Evolutionary conservation across 2,329 filamentous ascomycete genomes (phyloP), one percentile per base, ranked within the genome.

Genomic region (Beauveria brongniartii): DNA sequence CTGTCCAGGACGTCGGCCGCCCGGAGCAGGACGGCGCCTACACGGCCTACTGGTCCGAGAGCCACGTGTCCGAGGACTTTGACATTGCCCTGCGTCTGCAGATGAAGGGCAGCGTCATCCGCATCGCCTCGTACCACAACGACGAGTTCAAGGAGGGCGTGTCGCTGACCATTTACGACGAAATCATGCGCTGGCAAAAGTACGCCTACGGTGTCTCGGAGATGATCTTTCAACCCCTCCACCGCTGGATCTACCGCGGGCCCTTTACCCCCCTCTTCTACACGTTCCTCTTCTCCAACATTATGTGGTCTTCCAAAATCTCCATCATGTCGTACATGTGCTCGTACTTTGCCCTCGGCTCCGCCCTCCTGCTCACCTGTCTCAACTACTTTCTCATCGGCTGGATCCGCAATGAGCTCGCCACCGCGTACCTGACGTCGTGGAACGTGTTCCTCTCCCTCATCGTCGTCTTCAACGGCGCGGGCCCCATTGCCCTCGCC

Each of bases 11-110:
- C 30, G 72, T 73, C 6, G 69, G 70, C 50, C 54, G 67, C 20
- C 72, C 75, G 55, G 81, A 82, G 41, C 77, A 84, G 59, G 83
- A 85, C 57, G 82, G 80, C 12, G 57, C 48, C 4, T 80, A 84
- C 65, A 81, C 85, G 16, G 85, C 86, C 66, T 90, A 84, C 74
- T 91, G 89, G 88, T 90, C 87, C 8, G 89, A 91, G 69, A 80
- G 79, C 5, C 87, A 88, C 66, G 89, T 92, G 0, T 91, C 88
- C 0, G 89, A 92, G 64, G 89, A 92, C 67, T 91, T 91, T 59
- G 88, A 91, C 63, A 89, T 91, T 74, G 82, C 86, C 12, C 79
- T 92, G 1, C 85, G 88, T 41, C 78, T 91, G 5, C 89, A 92
- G 71, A 84, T 83, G 64, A 77, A 77, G 20, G 87, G 87, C 26